Evolutionary conservation across 495 filamentous ascomycete species (phyloP), one percentile per base, ranked within the genome.

Genomic region (Penicillium angulare): DNA sequence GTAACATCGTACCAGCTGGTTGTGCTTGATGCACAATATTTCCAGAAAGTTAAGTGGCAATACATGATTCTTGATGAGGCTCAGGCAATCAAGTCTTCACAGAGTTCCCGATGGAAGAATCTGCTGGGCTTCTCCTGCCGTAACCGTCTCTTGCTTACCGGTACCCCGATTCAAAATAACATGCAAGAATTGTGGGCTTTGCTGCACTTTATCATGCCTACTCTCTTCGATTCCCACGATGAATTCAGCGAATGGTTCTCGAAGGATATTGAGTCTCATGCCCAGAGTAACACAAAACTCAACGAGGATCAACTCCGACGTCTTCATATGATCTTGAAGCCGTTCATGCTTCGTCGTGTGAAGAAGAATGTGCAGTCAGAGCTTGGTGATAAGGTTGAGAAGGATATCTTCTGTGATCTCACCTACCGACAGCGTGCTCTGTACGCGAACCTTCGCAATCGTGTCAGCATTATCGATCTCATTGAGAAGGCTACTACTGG

Each of bases 181-280:
- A 98, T 98, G 93, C 93, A 98, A 67, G 93, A 98, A 71, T 73
- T 98, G 41, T 98, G 93, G 93, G 93, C 93, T 32, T 75, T 98
- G 52, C 76, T 98, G 29, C 93, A 98, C 78, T 98, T 98, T 69
- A 98, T 98, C 75, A 98, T 98, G 93, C 93, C 93, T 10, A 95
- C 87, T 32, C 76, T 98, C 18, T 98, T 98, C 70, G 93, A 98
- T 65, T 97, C 91, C 3, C 93, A 98, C 66, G 93, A 98, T 64
- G 93, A 98, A 65, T 98, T 98, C 68, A 96, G 90, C 74, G 93
- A 98, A 63, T 98, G 93, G 93, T 98, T 98, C 72, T 97, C 95
- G 26, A 97, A 97, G 67, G 93, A 98, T 60, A 98, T 98, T 59
- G 93, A 98, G 69, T 96, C 90, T 23, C 93, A 98, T 58, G 95